A percentile compares a stretch with the other conserved stretches of the same genome.
These are phyloP conservation scores for Wickerhamomyces bovis DNA, from an alignment of 805 yeast genomes.

Conservation along the genomic window DNA sequence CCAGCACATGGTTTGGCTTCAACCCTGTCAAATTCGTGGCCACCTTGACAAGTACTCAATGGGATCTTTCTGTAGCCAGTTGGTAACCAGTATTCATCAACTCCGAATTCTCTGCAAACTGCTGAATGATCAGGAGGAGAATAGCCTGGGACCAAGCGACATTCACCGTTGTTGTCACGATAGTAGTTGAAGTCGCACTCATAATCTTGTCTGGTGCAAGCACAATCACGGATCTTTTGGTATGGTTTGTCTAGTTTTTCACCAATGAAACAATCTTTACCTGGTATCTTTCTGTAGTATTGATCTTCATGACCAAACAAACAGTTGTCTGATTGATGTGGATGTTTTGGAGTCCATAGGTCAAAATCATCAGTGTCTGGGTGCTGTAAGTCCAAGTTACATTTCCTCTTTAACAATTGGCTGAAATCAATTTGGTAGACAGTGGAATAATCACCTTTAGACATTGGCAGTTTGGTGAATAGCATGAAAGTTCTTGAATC, in stretches of 20 bases:
- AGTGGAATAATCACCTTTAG: constrained; percentile 39
- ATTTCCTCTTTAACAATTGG: constrained; percentile 44
- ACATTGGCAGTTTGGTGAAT: constrained; percentile 43
- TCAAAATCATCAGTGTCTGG: constrained; percentile 53
- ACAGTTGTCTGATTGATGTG: constrained; percentile 45
- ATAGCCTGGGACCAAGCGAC: constrained; percentile 74
- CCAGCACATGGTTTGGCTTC: constrained; percentile 83
- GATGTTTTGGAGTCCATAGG: constrained; percentile 56
- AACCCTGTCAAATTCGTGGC: constrained; percentile 62
- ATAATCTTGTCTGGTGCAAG: constrained; percentile 80
- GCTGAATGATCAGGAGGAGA: constrained; percentile 58
- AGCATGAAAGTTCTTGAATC: constrained; percentile 75
- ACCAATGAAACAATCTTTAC: constrained; percentile 60
- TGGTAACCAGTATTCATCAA: constrained; percentile 72
- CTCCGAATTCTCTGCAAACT: constrained; percentile 51
- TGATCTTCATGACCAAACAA: constrained; percentile 65
- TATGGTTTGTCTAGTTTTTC: constrained; percentile 54
- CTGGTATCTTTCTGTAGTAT: constrained; percentile 53
- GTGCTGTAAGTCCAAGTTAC: constrained; percentile 41
- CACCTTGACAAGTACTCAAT: constrained; percentile 79
- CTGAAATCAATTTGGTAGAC: constrained; percentile 55
- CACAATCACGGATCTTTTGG: constrained; percentile 57
- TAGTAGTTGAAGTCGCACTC: constrained; percentile 91
- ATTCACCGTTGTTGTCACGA: constrained; percentile 71
- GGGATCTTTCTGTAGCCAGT: constrained; percentile 92